A percentile compares a stretch with the other conserved stretches of the same genome.
phyloP scores from a whole-genome alignment of 371 early-diverging fungal species.

The Funneliformis caledonium region DNA sequence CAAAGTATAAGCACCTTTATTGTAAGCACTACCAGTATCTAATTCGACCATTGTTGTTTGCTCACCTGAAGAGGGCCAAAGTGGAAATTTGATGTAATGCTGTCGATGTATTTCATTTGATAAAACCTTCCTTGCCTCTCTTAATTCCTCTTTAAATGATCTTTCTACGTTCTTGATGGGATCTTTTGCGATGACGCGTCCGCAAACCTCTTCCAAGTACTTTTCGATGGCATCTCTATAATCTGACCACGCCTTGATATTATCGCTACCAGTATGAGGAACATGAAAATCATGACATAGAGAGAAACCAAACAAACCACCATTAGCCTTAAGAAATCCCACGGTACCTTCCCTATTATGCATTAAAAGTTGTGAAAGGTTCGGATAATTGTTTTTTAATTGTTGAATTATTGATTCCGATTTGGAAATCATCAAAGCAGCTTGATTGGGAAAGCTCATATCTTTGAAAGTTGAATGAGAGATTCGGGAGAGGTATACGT shows the following conservation, averaged over 20 bases:
- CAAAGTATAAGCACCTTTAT: not conserved
- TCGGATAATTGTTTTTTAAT: not conserved
- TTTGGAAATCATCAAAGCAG: not conserved
- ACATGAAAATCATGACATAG: not conserved
- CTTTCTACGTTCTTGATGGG: not conserved
- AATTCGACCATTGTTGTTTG: not conserved
- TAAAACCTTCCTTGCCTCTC: not conserved
- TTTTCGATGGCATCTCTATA: conserved; percentile 1
- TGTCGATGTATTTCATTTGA: not conserved
- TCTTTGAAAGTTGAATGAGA: no score
- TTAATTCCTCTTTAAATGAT: conserved; percentile 1
- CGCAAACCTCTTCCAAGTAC: conserved; percentile 19
- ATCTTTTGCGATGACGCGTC: not conserved
- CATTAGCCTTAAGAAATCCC: conserved; percentile 22
- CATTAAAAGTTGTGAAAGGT: not conserved
- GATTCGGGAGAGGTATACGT: no score
- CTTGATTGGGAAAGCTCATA: not conserved
- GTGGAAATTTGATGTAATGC: not conserved
- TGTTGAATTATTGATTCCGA: not conserved
- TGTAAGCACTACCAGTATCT: not conserved
- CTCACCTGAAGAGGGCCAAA: not conserved
- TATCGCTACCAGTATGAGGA: not conserved
- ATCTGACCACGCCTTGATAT: not conserved
- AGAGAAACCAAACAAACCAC: not conserved
- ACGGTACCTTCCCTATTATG: conserved; percentile 1